phyloP scores from a whole-genome alignment of 345 rosid genomes.

The Salix suchowensis region DNA sequence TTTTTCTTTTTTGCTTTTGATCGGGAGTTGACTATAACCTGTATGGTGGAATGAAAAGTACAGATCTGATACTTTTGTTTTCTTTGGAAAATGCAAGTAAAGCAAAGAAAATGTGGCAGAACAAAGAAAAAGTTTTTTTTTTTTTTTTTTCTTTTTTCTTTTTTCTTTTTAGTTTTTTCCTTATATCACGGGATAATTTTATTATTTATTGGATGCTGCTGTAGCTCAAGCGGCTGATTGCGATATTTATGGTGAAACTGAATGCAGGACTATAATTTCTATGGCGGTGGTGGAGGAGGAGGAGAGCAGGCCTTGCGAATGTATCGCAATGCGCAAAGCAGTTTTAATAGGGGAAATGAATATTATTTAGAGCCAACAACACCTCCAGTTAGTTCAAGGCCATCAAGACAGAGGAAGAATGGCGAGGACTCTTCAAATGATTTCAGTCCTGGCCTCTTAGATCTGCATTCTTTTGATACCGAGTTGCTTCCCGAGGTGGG shows the following conservation, averaged over 20 bases:
- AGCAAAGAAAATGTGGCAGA: background rate
- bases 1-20: background rate
- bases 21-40: background rate
- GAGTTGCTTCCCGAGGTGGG: slow-evolving; percentile 94
- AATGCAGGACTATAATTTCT: slow-evolving; percentile 75
- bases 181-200: background rate
- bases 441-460: slow-evolving; percentile 93
- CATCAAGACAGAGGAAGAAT: slow-evolving; percentile 56
- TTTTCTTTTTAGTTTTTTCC: too few species aligned
- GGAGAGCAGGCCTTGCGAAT: slow-evolving; percentile 63
- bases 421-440: slow-evolving; percentile 65
- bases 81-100: slow-evolving; percentile 3
- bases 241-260: background rate
- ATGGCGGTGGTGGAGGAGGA: slow-evolving; percentile 29
- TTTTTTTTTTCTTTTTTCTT: background rate
- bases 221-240: background rate
- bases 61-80: slow-evolving; percentile 12
- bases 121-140: background rate
- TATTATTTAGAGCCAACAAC: slow-evolving; percentile 64
- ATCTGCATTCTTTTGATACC: slow-evolving; percentile 93
- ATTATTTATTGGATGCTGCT: background rate
- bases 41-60: background rate
- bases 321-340: slow-evolving; percentile 60
- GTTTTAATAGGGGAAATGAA: slow-evolving; percentile 59
- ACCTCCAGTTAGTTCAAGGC: slow-evolving; percentile 67